Base-by-base conservation (phyloP, 352 stramenopile genomes). In the Thalassiosira pacifica region DNA sequence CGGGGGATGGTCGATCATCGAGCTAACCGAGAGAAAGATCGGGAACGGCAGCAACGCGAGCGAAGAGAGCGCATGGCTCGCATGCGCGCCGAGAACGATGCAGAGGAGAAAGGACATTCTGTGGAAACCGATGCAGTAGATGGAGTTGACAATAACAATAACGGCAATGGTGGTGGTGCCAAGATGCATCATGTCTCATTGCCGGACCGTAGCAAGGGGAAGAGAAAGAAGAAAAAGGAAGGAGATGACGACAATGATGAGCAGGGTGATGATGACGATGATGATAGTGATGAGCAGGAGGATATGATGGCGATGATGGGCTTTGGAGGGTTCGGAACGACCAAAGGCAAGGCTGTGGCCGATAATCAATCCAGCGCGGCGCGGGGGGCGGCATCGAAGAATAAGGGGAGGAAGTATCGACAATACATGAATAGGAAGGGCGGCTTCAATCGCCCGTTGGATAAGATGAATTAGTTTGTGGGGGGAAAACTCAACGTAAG, bases 361-460 rank as follows among this genome's bases (percentile, higher is more conserved):
- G 97, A 98, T 86, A 99, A 99, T 91, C 71, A 95, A 45, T 90
- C 83, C 0, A 92, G 93, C 22, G 93, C 96, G 0, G 97, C 97
- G 0, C 83, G 89, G 32, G 97, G 97, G 11, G 95, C 92, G 4
- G 90, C 93, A 10, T 91, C 93, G 52, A 97, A 97, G 60, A 97
- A 98, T 77, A 97, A 94, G 71, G 97, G 97, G 80, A 91, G 97
- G 48, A 97, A 98, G 85, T 99, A 99, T 92, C 91, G 97, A 27
- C 97, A 99, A 89, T 99, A 99, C 89, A 99, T 98, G 97, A 98
- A 99, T 91, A 94, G 97, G 68, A 97, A 97, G 85, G 96, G 96
- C 53, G 97, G 97, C 61, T 99, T 98, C 86, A 98, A 99, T 86
- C 90, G 96, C 19, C 96, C 96, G 26, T 91, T 99, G 22, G 97